phyloP scores from a whole-genome alignment of 1,284 basidiomycete species.

The Rugosomyces carneus region DNA sequence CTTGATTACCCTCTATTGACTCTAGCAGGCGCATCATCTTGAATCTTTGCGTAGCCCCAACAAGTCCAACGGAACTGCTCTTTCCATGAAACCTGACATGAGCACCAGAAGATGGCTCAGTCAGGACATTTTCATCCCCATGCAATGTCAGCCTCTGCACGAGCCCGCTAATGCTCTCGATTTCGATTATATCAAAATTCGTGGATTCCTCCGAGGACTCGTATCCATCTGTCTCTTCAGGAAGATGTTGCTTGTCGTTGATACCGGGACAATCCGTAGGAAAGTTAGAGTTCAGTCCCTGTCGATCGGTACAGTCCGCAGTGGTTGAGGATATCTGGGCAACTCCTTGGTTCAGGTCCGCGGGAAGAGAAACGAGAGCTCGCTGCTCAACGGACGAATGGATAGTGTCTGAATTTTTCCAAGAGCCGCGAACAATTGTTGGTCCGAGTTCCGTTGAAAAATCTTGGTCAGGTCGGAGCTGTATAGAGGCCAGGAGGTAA shows the following conservation, averaged over 20 bases:
- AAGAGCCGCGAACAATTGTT: constrained; percentile 63
- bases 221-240: constrained; percentile 1
- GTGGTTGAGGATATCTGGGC: background rate
- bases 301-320: background rate
- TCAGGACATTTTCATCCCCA: constrained; percentile 18
- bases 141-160: constrained; percentile 26
- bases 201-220: constrained; percentile 13
- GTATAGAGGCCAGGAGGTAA: background rate
- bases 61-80: constrained; percentile 50
- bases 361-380: constrained; percentile 18
- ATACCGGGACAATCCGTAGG: background rate
- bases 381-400: constrained; percentile 15
- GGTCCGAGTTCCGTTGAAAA: constrained; percentile 67
- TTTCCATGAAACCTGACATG: constrained; percentile 52
- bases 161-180: constrained; percentile 28
- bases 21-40: constrained; percentile 44
- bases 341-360: background rate
- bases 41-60: constrained; percentile 46
- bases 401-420: constrained; percentile 42
- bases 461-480: constrained; percentile 68
- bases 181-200: constrained; percentile 14
- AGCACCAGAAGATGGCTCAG: constrained; percentile 16
- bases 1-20: constrained; percentile 16
- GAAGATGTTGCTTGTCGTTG: constrained; percentile 3
- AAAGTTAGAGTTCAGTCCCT: background rate